A percentile compares a stretch with the other conserved stretches of the same genome.
phyloP scores from a whole-genome alignment of 202 grass and related monocot genomes.

The Setaria italica region DNA sequence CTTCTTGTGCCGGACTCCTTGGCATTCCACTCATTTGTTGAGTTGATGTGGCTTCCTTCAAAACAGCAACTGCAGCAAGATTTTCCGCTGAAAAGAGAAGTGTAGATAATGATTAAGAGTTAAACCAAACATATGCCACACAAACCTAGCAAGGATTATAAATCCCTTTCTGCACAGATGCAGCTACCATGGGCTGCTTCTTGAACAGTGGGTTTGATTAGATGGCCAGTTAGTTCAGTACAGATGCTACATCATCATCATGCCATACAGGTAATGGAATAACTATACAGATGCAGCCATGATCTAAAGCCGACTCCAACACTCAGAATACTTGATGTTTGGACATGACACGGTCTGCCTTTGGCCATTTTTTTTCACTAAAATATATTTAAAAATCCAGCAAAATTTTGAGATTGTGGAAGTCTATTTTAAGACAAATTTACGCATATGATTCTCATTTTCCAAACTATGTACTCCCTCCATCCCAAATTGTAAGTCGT shows the following conservation, averaged over 20 bases:
- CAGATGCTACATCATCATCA: background rate
- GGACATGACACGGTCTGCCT: background rate
- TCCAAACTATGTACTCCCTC: background rate
- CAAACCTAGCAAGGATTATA: background rate
- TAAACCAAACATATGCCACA: background rate
- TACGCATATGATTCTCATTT: background rate
- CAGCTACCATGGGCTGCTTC: background rate
- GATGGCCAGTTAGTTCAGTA: conserved; percentile 12
- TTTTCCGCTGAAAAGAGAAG: conserved; percentile 63
- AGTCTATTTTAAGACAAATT: background rate
- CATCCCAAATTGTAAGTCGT: too few relatives aligned
- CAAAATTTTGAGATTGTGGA: background rate
- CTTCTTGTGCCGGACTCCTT: conserved; percentile 51
- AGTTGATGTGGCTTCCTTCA: conserved; percentile 54
- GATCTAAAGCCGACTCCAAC: background rate
- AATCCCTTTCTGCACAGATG: conserved; percentile 17
- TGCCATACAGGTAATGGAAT: background rate
- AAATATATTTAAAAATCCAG: background rate
- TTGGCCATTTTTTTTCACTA: background rate
- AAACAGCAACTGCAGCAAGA: conserved; percentile 43
- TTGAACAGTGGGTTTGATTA: conserved; percentile 1
- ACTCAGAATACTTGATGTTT: background rate
- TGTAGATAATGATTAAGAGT: background rate
- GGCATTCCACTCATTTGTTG: conserved; percentile 57
- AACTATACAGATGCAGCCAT: background rate